Base-by-base conservation (phyloP, 768 basidiomycete species). In the Tylopilus vinaceipallidus region DNA sequence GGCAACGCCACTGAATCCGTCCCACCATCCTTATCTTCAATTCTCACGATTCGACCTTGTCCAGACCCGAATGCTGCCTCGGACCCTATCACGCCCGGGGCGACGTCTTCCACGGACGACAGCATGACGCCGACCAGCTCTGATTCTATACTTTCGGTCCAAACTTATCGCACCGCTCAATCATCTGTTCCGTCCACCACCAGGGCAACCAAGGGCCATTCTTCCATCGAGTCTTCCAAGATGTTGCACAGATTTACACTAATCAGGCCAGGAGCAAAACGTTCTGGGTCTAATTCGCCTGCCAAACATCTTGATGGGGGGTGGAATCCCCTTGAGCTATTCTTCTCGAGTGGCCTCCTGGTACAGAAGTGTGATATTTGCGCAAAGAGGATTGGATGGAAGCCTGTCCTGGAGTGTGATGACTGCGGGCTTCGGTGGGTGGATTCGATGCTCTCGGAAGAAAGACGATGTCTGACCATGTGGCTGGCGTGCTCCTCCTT, bases 181-280 rank as follows among this genome's bases (percentile, higher is more conserved):
- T 69, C 73, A 22, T 75, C 75, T 3, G 57, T 72, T 24, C 70
- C 71, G 4, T 83, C 82, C 2, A 73, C 75, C 32, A 78, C 88
- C 2, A 75, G 74, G 14, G 89, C 89, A 5, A 91, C 88, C 0
- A 85, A 88, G 56, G 89, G 87, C 11, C 83, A 86, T 17, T 88
- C 87, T 2, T 86, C 86, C 7, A 76, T 86, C 41, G 73, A 73
- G 30, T 72, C 78, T 3, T 56, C 78, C 1, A 76, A 82, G 0
- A 74, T 84, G 44, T 76, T 91, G 3, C 92, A 94, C 65, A 85
- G 93, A 16, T 95, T 95, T 74, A 87, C 91, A 19, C 76, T 94
- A 27, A 76, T 93, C 59, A 90, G 86, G 65, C 90, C 91, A 14
- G 89, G 89, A 4, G 73, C 71, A 24, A 86, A 83, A 66, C 82